Evolutionary conservation across 2,329 filamentous ascomycete species (phyloP), one percentile per base, ranked within the genome.

Genomic region (Bipolaris sorokiniana): DNA sequence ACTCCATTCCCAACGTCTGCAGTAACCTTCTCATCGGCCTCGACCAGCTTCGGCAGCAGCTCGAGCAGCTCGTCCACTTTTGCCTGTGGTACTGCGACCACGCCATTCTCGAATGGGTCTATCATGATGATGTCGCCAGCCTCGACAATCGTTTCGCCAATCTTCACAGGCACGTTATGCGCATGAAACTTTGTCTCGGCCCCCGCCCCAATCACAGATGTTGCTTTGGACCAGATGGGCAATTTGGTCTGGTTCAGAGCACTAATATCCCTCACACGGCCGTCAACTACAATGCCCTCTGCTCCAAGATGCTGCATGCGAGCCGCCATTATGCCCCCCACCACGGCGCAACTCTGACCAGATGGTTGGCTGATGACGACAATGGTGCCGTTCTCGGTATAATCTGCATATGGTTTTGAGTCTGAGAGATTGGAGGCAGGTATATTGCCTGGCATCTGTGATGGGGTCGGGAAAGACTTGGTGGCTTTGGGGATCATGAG

Each of bases 281-380:
- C 90, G 63, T 86, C 83, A 7, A 91, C 86, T n/a, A 92, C 77
- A 10, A 89, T 82, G 2, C 82, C 88, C 63, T 80, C 79, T 16
- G 84, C 84, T 13, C 84, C 84, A 10, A 88, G 80, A 13, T 82
- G 72, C 66, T 86, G 86, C 83, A 92, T 89, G 18, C 90, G 81
- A 28, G 84, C 79, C 5, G 88, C 90, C 84, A 92, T 90, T 62
- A 92, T 90, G 16, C 90, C 90, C n/a, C 90, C 90, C 5, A 90
- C 82, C 7, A 90, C 83, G 5, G 90, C 90, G 74, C 90, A 91
- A 49, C 81, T 82, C 71, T 91, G 88, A 0, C 80, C 82, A 0
- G 79, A 68, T 0, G 89, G 88, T 67, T 92, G 89, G 59, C 85
- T 84, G 56, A 92, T 82, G 3, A 92, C 78, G 3, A 88, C 84